Evolutionary conservation across 2,329 filamentous ascomycete species (phyloP), one percentile per base, ranked within the genome.

Genomic region (Aschersonia sp.): DNA sequence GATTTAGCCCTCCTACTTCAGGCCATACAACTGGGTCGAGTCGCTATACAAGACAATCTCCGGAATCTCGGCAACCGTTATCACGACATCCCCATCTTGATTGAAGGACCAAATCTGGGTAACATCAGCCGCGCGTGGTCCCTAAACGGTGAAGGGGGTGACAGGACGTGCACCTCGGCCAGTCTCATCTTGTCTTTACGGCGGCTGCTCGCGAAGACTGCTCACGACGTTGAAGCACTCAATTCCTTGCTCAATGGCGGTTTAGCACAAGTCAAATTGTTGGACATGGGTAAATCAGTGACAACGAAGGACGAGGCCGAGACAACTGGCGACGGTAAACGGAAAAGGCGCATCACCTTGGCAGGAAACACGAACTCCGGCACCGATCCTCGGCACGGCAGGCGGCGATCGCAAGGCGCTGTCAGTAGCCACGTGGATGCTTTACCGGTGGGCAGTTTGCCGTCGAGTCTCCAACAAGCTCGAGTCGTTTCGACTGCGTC

Each of bases 401-500:
- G 64, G 49, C 55, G 59, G 4, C 63, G 65, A 9, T 53, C 60
- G 1, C 61, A 57, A 10, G 57, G 60, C 0, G 47, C 61, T 7
- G 53, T 51, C 9, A 48, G 52, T 29, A 53, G 60, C 2, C 48
- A 52, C 4, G 48, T 48, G 3, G 56, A 56, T 12, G 53, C 51
- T 43, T 12, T 56, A 40, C 43, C 56, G 47, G n/a, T 56, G 40
- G 48, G 59, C 43, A 48, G 55, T 47, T 54, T 59, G 43, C 53
- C 61, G 1, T 64, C 71, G 0, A 70, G 78, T 1, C 68, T 92
- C 12, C 68, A 72, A 7, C 62, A 70, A 35, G 78, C 84, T 0
- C 74, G 66, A 47, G 71, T 94, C 28, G 67, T 85, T n/a, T 88
- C 86, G 4, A 95, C 89, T 0, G 78, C 81, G 0, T 96, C 89